Evolutionary conservation across 2,329 filamentous ascomycete genomes (phyloP).

Genomic region (Fonsecaea erecta): DNA sequence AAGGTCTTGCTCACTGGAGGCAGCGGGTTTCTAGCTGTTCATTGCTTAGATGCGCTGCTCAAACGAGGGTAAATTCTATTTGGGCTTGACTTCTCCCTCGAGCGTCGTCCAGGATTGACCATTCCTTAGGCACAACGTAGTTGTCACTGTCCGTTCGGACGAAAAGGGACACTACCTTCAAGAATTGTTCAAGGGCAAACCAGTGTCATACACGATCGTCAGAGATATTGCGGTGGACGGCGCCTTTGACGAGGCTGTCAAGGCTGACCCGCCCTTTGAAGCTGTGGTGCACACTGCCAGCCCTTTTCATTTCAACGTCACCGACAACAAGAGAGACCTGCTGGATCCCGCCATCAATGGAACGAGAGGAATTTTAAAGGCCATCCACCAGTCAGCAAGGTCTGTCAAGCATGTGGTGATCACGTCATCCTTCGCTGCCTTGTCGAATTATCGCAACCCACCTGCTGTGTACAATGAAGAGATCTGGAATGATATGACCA

Average conservation of each 20-base stretch:
- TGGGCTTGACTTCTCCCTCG: not conserved
- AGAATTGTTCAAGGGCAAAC: slow-evolving; percentile 31
- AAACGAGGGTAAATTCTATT: slow-evolving; percentile 28
- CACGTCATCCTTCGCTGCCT: slow-evolving; percentile 71
- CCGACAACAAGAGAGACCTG: slow-evolving; percentile 65
- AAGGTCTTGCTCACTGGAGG: slow-evolving; percentile 32
- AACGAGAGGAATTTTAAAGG: slow-evolving; percentile 65
- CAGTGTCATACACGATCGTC: slow-evolving; percentile 21
- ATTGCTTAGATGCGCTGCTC: slow-evolving; percentile 24
- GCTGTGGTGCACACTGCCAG: slow-evolving; percentile 75
- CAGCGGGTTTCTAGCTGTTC: slow-evolving; percentile 30
- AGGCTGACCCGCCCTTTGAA: slow-evolving; percentile 62
- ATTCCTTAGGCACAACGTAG: slow-evolving; percentile 26
- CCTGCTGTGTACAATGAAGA: slow-evolving; percentile 56
- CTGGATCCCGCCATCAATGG: slow-evolving; percentile 66
- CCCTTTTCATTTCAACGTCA: slow-evolving; percentile 74
- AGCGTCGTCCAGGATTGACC: slow-evolving; percentile 2
- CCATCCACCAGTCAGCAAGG: slow-evolving; percentile 63
- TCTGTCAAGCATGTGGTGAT: slow-evolving; percentile 75
- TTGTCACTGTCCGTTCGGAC: slow-evolving; percentile 40
- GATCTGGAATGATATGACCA: slow-evolving; percentile 64
- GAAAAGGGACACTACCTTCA: slow-evolving; percentile 39
- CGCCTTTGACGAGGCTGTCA: slow-evolving; percentile 49
- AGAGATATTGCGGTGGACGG: slow-evolving; percentile 23
- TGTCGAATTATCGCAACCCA: slow-evolving; percentile 52